phyloP scores from a whole-genome alignment of 495 filamentous ascomycete genomes.

The Penicillium atrosanguineum region DNA sequence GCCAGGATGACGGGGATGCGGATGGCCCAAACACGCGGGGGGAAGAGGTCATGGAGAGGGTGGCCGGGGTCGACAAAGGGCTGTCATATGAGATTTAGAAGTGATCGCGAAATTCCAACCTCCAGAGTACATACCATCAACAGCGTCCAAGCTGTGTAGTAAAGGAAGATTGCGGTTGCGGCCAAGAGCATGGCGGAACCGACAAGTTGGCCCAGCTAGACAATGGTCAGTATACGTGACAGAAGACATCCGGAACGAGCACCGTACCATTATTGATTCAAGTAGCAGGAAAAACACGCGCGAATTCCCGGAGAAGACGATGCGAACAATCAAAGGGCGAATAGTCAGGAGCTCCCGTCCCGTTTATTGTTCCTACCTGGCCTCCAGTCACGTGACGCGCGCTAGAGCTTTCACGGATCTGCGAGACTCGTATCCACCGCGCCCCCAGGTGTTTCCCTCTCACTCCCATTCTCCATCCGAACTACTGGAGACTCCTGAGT shows the following conservation, averaged over 20 bases:
- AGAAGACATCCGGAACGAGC: not conserved
- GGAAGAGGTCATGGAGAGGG: constrained; percentile 91
- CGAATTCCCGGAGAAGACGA: constrained; percentile 4
- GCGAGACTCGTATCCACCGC: constrained; percentile 14
- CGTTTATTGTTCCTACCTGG: constrained; percentile 11
- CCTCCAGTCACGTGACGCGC: constrained; percentile 27
- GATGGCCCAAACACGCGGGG: constrained; percentile 96
- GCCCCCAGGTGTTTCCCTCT: constrained; percentile 9
- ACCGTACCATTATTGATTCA: constrained; percentile 26
- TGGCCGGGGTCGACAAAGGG: constrained; percentile 96
- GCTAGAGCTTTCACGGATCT: constrained; percentile 31
- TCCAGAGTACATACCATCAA: constrained; percentile 68
- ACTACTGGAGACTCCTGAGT: constrained; percentile 8
- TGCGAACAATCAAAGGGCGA: constrained; percentile 3
- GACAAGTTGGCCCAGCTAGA: constrained; percentile 89
- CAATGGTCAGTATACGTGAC: constrained; percentile 4
- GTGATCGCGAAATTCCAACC: not conserved
- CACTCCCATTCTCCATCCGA: not conserved
- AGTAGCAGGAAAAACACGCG: constrained; percentile 1
- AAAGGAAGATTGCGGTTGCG: constrained; percentile 93
- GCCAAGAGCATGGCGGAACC: constrained; percentile 97
- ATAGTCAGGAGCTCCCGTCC: constrained; percentile 14
- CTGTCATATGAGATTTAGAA: constrained; percentile 46
- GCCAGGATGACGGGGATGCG: constrained; percentile 96
- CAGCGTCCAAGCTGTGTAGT: constrained; percentile 98